Evolutionary conservation across 129 eudicot species (phyloP).

Genomic region (Artemisia tridentata): DNA sequence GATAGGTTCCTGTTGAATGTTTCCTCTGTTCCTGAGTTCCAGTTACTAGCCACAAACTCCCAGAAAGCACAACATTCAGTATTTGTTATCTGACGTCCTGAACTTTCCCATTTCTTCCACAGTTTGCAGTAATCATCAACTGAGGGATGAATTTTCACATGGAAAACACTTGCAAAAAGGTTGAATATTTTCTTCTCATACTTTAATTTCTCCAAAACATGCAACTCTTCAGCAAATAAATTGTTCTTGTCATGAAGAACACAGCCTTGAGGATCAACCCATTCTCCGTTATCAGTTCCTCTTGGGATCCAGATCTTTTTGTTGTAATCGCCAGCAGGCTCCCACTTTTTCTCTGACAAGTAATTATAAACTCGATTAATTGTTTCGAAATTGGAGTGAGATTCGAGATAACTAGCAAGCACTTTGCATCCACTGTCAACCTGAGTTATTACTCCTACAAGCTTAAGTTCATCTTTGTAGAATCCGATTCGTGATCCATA

Average conservation of each 20-base stretch:
- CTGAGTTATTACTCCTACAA: conserved; percentile 36
- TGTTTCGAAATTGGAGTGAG: conserved; percentile 22
- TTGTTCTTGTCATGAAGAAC: conserved; percentile 38
- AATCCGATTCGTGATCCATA: conserved; percentile 34
- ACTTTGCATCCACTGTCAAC: conserved; percentile 28
- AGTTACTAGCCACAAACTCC: conserved; percentile 35
- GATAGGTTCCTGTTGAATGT: conserved; percentile 21
- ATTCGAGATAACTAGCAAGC: conserved; percentile 33
- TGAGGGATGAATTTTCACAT: conserved; percentile 39
- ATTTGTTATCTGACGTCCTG: conserved; percentile 24
- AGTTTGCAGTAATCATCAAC: conserved; percentile 46
- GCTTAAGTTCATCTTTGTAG: conserved; percentile 34
- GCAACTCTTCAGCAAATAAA: conserved; percentile 33
- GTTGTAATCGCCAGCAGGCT: conserved; percentile 13
- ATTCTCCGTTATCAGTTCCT: conserved; percentile 37
- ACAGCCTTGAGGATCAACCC: conserved; percentile 45
- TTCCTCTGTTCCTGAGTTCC: conserved; percentile 31
- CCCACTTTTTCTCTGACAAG: conserved; percentile 24
- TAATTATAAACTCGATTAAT: conserved; percentile 40
- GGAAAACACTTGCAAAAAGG: conserved; percentile 32
- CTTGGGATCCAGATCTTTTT: conserved; percentile 49
- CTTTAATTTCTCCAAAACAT: conserved; percentile 38
- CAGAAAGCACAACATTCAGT: conserved; percentile 48
- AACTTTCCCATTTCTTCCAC: conserved; percentile 58
- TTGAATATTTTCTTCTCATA: conserved; percentile 34